phyloP scores from a whole-genome alignment of 2,329 filamentous ascomycete genomes.

The Phoma sp. region DNA sequence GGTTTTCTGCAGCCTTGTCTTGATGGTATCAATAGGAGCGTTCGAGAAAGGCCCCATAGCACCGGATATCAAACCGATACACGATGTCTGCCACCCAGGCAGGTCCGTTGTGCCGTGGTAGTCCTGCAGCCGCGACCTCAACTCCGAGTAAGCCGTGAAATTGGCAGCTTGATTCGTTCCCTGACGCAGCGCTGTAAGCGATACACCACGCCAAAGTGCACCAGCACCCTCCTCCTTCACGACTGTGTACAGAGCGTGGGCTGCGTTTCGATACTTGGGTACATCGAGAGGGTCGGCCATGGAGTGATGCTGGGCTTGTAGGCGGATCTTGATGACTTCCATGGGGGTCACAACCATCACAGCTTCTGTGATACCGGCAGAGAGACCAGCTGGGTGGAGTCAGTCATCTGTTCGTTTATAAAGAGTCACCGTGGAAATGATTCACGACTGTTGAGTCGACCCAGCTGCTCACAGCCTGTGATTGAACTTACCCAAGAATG shows the following conservation, averaged over 20 bases:
- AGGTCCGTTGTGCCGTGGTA: slow-evolving; percentile 76
- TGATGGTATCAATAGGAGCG: slow-evolving; percentile 98
- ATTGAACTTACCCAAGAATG: slow-evolving; percentile 67
- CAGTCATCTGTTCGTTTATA: slow-evolving; percentile 11
- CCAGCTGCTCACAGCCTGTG: neutral
- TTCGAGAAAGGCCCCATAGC: slow-evolving; percentile 97
- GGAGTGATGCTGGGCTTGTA: slow-evolving; percentile 97
- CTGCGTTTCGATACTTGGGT: slow-evolving; percentile 96
- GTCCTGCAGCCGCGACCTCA: slow-evolving; percentile 78
- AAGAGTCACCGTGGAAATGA: no score
- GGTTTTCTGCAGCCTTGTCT: slow-evolving; percentile 92
- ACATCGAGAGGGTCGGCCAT: slow-evolving; percentile 96
- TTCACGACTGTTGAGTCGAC: neutral
- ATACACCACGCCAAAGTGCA: slow-evolving; percentile 90
- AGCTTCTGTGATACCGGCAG: slow-evolving; percentile 93
- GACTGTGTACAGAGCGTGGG: slow-evolving; percentile 82
- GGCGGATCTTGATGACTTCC: slow-evolving; percentile 98
- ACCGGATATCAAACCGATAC: slow-evolving; percentile 88
- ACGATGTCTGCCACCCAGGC: slow-evolving; percentile 85
- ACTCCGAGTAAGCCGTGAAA: slow-evolving; percentile 96
- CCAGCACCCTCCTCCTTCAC: slow-evolving; percentile 87
- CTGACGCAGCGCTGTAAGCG: slow-evolving; percentile 89
- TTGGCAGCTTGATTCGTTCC: slow-evolving; percentile 95
- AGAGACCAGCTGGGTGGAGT: slow-evolving; percentile 71
- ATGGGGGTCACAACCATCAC: slow-evolving; percentile 96